A percentile compares a stretch with the other conserved stretches of the same genome.
Evolutionary conservation across 495 filamentous ascomycete species (phyloP).

Genomic region (Daldinia loculata): DNA sequence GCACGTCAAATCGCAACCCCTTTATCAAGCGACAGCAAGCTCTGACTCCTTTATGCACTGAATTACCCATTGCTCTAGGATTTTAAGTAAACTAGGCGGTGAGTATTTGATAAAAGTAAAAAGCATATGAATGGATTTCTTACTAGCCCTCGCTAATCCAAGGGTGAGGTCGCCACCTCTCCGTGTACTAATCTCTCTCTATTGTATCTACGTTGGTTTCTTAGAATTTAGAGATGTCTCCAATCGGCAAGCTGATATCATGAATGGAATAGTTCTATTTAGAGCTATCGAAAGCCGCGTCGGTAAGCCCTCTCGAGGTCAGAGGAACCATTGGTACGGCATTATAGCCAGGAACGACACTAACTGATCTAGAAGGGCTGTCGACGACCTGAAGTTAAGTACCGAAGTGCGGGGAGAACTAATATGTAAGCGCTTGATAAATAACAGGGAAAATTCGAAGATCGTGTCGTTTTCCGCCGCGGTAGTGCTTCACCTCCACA

Average conservation of each 20-base stretch:
- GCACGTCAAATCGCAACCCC: neutral
- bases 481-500: constrained; percentile 21
- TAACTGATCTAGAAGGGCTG: constrained; percentile 1
- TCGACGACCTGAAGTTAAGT: constrained; percentile 29
- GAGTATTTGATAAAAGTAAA: neutral
- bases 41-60: neutral
- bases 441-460: constrained; percentile 32
- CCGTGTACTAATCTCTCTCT: neutral
- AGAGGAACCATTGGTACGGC: neutral
- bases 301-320: neutral
- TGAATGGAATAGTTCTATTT: neutral
- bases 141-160: neutral
- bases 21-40: neutral
- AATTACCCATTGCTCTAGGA: neutral
- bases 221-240: neutral
- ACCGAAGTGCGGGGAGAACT: constrained; percentile 46
- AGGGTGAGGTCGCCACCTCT: neutral
- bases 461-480: constrained; percentile 22
- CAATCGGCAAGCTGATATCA: constrained; percentile 9
- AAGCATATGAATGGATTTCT: neutral
- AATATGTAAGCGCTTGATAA: constrained; percentile 26
- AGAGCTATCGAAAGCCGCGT: neutral
- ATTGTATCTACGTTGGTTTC: neutral
- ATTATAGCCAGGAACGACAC: neutral
- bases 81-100: neutral